Evolutionary conservation across 768 basidiomycete genomes (phyloP).

Genomic region (Mycena leptocephala): DNA sequence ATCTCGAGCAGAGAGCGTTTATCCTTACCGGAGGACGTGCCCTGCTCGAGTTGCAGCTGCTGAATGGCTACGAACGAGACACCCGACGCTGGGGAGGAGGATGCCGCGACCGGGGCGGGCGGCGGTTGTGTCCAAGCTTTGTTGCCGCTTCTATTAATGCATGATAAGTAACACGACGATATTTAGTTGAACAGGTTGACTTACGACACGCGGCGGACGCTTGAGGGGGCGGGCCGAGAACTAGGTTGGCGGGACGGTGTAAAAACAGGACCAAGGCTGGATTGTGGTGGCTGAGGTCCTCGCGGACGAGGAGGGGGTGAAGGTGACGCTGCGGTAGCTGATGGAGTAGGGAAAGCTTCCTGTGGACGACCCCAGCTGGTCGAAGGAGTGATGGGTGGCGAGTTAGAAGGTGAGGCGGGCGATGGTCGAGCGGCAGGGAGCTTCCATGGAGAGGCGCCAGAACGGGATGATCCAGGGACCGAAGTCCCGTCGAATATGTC

Average conservation of each 20-base stretch:
- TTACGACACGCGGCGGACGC: conserved; percentile 66
- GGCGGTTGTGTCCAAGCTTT: conserved; percentile 80
- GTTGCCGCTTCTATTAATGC: conserved; percentile 49
- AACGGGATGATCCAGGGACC: conserved; percentile 19
- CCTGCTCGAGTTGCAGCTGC: conserved; percentile 77
- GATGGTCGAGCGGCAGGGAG: conserved; percentile 8
- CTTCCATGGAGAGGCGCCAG: conserved; percentile 35
- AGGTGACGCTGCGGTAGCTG: conserved; percentile 35
- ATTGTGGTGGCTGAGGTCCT: conserved; percentile 46
- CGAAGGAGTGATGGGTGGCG: conserved; percentile 22
- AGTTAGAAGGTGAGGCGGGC: conserved; percentile 20
- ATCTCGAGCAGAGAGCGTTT: conserved; percentile 85
- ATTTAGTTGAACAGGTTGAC: conserved; percentile 42
- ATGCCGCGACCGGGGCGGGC: conserved; percentile 61
- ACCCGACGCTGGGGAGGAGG: conserved; percentile 49
- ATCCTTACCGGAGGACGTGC: conserved; percentile 57
- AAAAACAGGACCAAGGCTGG: conserved; percentile 76
- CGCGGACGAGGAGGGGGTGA: conserved; percentile 40
- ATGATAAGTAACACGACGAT: neutral
- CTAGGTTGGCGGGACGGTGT: conserved; percentile 69
- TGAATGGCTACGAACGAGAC: conserved; percentile 92
- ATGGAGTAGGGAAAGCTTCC: conserved; percentile 34
- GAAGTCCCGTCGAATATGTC: conserved; percentile 11
- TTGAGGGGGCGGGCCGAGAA: conserved; percentile 42
- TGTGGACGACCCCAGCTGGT: conserved; percentile 36